These are phyloP conservation scores for Fusarium acutatum DNA, from an alignment of 2,329 filamentous ascomycete species.

Conservation along the genomic window DNA sequence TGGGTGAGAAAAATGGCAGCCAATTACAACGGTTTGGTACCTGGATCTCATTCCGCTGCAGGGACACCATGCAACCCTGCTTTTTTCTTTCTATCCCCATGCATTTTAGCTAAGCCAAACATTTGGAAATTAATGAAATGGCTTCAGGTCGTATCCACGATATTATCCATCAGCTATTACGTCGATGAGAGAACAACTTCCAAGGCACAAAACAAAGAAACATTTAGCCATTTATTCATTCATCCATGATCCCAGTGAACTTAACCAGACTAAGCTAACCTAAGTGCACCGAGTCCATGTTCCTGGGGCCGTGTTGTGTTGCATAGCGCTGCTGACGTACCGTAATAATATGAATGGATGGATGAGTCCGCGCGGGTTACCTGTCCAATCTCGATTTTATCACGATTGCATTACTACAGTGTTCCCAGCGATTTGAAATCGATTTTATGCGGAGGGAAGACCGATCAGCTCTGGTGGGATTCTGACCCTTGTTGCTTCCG, in stretches of 20 bases:
- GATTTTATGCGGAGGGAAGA: conserved; percentile 21
- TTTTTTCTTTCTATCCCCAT: conserved; percentile 3
- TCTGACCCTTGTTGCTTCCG: conserved; percentile 19
- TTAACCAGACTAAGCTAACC: not conserved
- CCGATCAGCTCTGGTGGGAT: conserved; percentile 23
- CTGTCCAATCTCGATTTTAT: conserved; percentile 28
- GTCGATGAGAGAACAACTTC: conserved; percentile 12
- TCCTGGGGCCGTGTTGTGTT: conserved; percentile 11
- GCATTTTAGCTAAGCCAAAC: not conserved
- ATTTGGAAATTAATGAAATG: conserved; percentile 23
- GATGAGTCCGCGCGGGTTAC: not conserved
- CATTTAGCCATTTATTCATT: not conserved
- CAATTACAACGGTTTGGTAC: conserved; percentile 26
- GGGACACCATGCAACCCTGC: conserved; percentile 31
- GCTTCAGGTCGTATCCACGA: not conserved
- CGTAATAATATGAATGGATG: conserved; percentile 12
- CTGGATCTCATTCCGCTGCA: conserved; percentile 31
- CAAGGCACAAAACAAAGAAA: conserved; percentile 24
- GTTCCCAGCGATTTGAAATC: conserved; percentile 21
- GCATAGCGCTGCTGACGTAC: conserved; percentile 23
- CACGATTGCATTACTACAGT: not conserved
- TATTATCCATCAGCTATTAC: conserved; percentile 17
- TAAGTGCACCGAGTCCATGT: conserved; percentile 3
- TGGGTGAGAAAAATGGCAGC: not conserved
- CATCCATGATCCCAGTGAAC: conserved; percentile 11